These are phyloP conservation scores for Isatis lusitanica DNA, from an alignment of 441 rosid genomes.

Conservation along the genomic window DNA sequence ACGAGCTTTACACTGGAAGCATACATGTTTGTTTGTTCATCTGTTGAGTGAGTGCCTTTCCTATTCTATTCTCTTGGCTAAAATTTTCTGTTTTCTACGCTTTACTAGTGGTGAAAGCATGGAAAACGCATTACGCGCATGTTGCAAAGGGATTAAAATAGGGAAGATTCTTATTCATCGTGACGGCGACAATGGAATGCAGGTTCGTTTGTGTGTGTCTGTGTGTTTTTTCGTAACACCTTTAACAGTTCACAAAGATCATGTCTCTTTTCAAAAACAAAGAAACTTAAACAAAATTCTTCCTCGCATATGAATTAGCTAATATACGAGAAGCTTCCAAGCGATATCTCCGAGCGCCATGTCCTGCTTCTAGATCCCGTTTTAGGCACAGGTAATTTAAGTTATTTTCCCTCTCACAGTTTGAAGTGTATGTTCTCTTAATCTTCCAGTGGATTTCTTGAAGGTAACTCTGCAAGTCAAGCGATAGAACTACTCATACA, in stretches of 20 bases:
- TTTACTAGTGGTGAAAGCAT: conserved; percentile 89
- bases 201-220: conserved; percentile 43
- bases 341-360: conserved; percentile 91
- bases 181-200: conserved; percentile 93
- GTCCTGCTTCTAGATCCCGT: conserved; percentile 98
- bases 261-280: not conserved
- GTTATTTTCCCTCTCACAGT: not conserved
- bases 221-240: not conserved
- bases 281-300: not conserved
- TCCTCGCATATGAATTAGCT: conserved; percentile 51
- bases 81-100: conserved; percentile 8
- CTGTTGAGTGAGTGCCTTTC: conserved; percentile 4
- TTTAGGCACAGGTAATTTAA: conserved; percentile 74
- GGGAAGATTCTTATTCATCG: conserved; percentile 96
- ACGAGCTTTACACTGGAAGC: not conserved
- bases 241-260: not conserved
- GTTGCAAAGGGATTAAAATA: conserved; percentile 95
- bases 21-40: conserved; percentile 15
- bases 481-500: conserved; percentile 81
- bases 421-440: not conserved
- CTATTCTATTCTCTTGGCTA: conserved; percentile 6
- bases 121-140: conserved; percentile 97
- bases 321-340: conserved; percentile 97
- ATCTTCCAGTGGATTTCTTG: conserved; percentile 1
- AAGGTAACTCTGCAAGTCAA: conserved; percentile 97